Conservation (phyloP, 2,329 filamentous ascomycete species). For the Paradendryphiella salina region DNA sequence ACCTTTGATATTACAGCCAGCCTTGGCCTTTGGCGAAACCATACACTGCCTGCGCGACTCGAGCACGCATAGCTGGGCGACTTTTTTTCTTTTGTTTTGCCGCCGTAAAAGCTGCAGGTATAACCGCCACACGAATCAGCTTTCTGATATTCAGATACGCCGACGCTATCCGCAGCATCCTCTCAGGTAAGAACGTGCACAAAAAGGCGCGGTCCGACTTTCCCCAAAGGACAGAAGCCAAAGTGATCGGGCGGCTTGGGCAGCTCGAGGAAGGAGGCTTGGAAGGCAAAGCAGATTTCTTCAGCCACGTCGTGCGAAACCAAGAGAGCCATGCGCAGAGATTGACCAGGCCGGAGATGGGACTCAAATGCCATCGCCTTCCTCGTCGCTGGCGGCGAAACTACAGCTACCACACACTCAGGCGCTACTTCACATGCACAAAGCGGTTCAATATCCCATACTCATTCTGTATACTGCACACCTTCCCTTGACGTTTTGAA, state of each 20-base stretch:
- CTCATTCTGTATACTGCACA: too few species aligned
- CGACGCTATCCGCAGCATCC: slow-evolving; percentile 18
- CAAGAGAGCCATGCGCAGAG: slow-evolving; percentile 19
- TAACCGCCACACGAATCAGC: slow-evolving; percentile 20
- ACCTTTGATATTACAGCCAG: slow-evolving; percentile 37
- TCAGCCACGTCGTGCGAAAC: slow-evolving; percentile 31
- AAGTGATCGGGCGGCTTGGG: slow-evolving; percentile 26
- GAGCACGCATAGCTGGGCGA: slow-evolving; percentile 37
- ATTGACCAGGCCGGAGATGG: slow-evolving; percentile 39
- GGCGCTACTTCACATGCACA: slow-evolving; percentile 43
- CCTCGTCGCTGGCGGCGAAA: slow-evolving; percentile 52
- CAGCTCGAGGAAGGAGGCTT: slow-evolving; percentile 15
- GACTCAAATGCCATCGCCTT: slow-evolving; percentile 40
- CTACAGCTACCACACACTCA: slow-evolving; percentile 51
- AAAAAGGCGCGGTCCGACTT: slow-evolving; percentile 23
- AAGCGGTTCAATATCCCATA: too few species aligned
- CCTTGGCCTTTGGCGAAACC: slow-evolving; percentile 38
- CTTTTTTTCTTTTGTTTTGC: slow-evolving; percentile 24
- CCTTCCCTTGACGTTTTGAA: too few species aligned
- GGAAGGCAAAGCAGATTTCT: slow-evolving; percentile 31
- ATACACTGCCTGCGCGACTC: slow-evolving; percentile 38
- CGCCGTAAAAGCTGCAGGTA: slow-evolving; percentile 12
- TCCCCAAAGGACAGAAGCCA: slow-evolving; percentile 12
- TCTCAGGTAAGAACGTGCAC: slow-evolving; percentile 15
- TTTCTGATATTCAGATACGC: slow-evolving; percentile 24